Evolutionary conservation across 148 eudicot genomes (phyloP).

Genomic region (Cornus controversa): DNA sequence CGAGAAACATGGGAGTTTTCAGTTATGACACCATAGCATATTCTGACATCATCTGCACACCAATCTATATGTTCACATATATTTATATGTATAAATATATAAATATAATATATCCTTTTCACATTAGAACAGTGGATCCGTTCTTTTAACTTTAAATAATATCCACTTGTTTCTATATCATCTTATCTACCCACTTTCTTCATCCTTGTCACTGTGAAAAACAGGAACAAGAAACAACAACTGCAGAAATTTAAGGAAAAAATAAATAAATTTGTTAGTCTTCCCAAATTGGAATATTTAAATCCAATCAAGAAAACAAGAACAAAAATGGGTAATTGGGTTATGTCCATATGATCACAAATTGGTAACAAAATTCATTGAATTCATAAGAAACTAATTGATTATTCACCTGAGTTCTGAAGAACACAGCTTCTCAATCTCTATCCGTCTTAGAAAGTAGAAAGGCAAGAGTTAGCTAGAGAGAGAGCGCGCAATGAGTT

Average conservation of each 20-base stretch:
- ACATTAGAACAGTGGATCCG: neutral
- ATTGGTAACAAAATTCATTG: neutral
- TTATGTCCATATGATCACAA: constrained; percentile 2
- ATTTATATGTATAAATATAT: too few relatives aligned
- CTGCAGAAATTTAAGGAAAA: neutral
- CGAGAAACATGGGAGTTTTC: neutral
- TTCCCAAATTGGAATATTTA: neutral
- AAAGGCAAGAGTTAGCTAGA: neutral
- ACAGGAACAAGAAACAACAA: neutral
- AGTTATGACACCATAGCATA: neutral
- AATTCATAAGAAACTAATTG: neutral
- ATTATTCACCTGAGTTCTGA: constrained; percentile 11
- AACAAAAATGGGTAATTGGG: neutral
- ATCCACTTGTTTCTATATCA: constrained; percentile 10
- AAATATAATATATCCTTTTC: neutral
- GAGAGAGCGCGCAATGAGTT: too few relatives aligned
- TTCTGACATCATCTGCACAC: neutral
- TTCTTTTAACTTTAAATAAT: neutral
- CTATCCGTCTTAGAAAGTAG: too few relatives aligned
- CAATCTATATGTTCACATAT: neutral
- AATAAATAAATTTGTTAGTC: neutral
- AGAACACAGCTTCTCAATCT: constrained; percentile 2
- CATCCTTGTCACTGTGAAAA: neutral
- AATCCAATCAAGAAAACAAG: neutral
- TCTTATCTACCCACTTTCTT: neutral